Conservation (phyloP, 2,329 filamentous ascomycete species). For the Epichloe brachyelytri region DNA sequence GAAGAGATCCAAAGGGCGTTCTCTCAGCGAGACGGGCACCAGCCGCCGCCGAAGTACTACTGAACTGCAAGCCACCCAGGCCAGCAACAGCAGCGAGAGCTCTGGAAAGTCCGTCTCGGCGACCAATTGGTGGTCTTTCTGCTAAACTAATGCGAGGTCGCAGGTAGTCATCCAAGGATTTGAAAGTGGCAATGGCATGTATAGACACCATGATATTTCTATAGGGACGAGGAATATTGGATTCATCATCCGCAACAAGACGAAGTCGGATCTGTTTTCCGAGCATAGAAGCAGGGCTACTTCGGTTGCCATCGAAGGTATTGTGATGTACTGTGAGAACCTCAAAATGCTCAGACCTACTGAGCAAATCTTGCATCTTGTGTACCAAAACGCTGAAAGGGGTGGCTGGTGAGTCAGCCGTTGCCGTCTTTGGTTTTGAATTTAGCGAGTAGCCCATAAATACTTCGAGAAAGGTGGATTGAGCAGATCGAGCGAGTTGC, state of each 20-base stretch:
- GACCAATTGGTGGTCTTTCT: slow-evolving; percentile 50
- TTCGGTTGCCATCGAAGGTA: slow-evolving; percentile 77
- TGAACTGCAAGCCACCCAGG: slow-evolving; percentile 48
- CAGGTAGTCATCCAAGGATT: slow-evolving; percentile 89
- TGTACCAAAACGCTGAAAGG: slow-evolving; percentile 84
- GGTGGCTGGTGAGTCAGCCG: slow-evolving; percentile 58
- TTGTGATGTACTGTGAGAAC: slow-evolving; percentile 93
- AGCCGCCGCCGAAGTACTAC: slow-evolving; percentile 29
- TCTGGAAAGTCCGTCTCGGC: slow-evolving; percentile 52
- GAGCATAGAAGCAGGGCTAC: slow-evolving; percentile 87
- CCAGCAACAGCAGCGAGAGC: slow-evolving; percentile 68
- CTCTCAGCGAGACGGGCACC: slow-evolving; percentile 34
- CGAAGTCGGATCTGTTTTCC: slow-evolving; percentile 89
- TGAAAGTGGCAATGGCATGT: slow-evolving; percentile 96
- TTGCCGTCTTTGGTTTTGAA: slow-evolving; percentile 50
- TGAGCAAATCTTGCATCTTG: slow-evolving; percentile 91
- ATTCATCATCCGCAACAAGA: slow-evolving; percentile 78
- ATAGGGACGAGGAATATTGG: slow-evolving; percentile 77
- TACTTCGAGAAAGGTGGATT: slow-evolving; percentile 74
- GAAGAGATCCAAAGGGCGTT: slow-evolving; percentile 24
- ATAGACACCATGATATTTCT: slow-evolving; percentile 97
- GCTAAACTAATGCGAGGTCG: slow-evolving; percentile 75
- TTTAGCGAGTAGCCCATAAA: slow-evolving; percentile 74
- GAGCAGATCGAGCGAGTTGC: slow-evolving; percentile 49
- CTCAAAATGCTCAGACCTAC: slow-evolving; percentile 94